phyloP scores from a whole-genome alignment of 352 stramenopile species.

The Blastocystis sp. region DNA sequence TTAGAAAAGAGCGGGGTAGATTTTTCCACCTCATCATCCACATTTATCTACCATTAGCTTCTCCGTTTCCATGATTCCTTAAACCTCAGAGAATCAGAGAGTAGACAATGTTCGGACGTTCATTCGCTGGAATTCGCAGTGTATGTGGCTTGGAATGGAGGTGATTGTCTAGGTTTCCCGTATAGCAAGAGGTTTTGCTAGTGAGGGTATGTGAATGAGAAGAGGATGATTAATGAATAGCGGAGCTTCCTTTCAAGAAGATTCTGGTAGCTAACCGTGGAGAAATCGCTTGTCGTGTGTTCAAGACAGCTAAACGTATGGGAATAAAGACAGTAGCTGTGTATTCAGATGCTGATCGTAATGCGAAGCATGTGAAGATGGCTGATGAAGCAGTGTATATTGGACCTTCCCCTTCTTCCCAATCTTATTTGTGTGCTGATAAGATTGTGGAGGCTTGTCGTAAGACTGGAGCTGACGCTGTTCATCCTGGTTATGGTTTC shows the following conservation, averaged over 20 bases:
- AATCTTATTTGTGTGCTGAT: slow-evolving; percentile 86
- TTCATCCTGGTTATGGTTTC: slow-evolving; percentile 91
- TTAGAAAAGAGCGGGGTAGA: neutral
- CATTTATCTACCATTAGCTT: neutral
- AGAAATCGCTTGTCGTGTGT: slow-evolving; percentile 89
- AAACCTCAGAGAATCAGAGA: neutral
- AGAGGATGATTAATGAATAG: neutral
- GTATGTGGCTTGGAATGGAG: neutral
- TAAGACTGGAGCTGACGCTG: slow-evolving; percentile 82
- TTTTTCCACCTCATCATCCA: neutral
- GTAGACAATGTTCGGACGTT: slow-evolving; percentile 56
- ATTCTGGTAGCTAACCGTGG: slow-evolving; percentile 86
- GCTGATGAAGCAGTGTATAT: slow-evolving; percentile 77
- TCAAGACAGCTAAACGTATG: slow-evolving; percentile 82
- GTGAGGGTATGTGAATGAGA: neutral
- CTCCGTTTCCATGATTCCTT: neutral
- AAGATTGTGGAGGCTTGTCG: slow-evolving; percentile 83
- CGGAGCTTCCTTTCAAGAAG: slow-evolving; percentile 77
- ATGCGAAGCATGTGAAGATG: slow-evolving; percentile 78
- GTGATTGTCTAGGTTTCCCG: neutral
- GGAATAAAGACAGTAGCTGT: slow-evolving; percentile 88
- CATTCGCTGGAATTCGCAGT: slow-evolving; percentile 20
- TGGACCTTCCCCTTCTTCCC: slow-evolving; percentile 77
- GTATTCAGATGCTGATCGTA: slow-evolving; percentile 85
- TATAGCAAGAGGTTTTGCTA: neutral